Conservation (phyloP, 257 asterid genomes). For the Eustoma russellianum region DNA sequence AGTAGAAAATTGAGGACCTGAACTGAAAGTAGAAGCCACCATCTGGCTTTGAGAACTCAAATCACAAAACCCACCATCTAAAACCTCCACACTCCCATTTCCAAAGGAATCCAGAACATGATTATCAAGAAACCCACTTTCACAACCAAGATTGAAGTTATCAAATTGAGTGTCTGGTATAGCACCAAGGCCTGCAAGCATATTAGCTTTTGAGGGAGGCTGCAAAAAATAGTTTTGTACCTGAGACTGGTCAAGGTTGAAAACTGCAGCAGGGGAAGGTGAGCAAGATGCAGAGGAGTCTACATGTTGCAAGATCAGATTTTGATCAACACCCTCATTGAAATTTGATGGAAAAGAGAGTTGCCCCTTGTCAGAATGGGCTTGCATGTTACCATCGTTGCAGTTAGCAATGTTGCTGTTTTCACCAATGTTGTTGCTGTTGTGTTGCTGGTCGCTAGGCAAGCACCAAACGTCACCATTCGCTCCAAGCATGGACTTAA, state of each 20-base stretch:
- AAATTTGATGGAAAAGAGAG: constrained; percentile 43
- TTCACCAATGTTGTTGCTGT: constrained; percentile 7
- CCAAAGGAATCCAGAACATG: constrained; percentile 26
- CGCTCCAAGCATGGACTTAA: constrained; percentile 73
- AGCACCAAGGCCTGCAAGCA: constrained; percentile 14
- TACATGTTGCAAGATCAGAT: constrained; percentile 27
- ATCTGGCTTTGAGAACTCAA: constrained; percentile 33
- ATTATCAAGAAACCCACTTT: constrained; percentile 48
- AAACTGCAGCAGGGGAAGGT: constrained; percentile 58
- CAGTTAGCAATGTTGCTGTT: constrained; percentile 5
- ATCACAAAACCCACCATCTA: constrained; percentile 25
- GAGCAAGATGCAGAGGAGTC: constrained; percentile 85
- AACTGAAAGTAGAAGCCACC: constrained; percentile 25
- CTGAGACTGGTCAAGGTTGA: constrained; percentile 47
- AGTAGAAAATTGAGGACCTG: constrained; percentile 19
- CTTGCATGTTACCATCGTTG: constrained; percentile 29
- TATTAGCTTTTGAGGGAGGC: constrained; percentile 27
- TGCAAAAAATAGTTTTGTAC: constrained; percentile 17
- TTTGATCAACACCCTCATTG: constrained; percentile 25
- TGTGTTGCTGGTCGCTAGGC: constrained; percentile 11
- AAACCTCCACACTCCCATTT: constrained; percentile 14
- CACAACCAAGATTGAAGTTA: constrained; percentile 48
- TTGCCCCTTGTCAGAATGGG: constrained; percentile 22
- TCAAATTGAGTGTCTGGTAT: constrained; percentile 30
- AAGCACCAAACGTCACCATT: constrained; percentile 65